Evolutionary conservation across 108 stramenopile genomes (phyloP).

Genomic region (Schizochytrium sp.): DNA sequence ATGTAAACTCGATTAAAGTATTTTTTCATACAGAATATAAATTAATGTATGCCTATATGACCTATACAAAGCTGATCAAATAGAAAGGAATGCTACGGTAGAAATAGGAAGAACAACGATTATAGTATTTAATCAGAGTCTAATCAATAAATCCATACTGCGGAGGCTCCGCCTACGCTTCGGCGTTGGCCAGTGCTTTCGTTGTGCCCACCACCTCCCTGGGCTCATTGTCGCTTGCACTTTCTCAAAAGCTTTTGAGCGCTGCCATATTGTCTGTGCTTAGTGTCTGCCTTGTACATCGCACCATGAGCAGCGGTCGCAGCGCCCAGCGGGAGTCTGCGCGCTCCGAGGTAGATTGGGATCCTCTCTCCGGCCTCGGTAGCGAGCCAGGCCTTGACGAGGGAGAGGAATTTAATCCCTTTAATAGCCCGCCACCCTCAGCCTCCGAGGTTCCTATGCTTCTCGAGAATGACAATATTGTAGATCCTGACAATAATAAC

Average conservation of each 20-base stretch:
- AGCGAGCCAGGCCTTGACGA: constrained; percentile 1
- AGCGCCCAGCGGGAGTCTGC: constrained; percentile 15
- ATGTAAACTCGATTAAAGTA: too few species aligned
- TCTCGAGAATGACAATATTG: neutral
- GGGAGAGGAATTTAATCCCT: constrained; percentile 23
- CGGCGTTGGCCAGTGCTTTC: neutral
- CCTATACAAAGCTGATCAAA: too few species aligned
- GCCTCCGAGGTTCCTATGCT: neutral
- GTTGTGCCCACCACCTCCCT: neutral
- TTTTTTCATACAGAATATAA: too few species aligned
- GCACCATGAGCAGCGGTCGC: neutral
- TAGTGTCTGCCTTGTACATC: neutral
- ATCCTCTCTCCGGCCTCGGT: constrained; percentile 33
- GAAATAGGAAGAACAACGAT: constrained; percentile 12
- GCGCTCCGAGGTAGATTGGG: constrained; percentile 49
- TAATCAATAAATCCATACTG: neutral
- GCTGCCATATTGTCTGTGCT: neutral
- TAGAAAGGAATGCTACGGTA: neutral
- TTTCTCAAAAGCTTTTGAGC: neutral
- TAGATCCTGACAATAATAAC: neutral
- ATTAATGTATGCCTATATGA: too few species aligned
- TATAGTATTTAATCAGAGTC: neutral
- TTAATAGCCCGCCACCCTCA: neutral
- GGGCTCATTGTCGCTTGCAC: neutral
- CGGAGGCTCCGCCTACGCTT: neutral